These are phyloP conservation scores for Skeletonema menzelii DNA, from an alignment of 108 stramenopile species.

Conservation along the genomic window DNA sequence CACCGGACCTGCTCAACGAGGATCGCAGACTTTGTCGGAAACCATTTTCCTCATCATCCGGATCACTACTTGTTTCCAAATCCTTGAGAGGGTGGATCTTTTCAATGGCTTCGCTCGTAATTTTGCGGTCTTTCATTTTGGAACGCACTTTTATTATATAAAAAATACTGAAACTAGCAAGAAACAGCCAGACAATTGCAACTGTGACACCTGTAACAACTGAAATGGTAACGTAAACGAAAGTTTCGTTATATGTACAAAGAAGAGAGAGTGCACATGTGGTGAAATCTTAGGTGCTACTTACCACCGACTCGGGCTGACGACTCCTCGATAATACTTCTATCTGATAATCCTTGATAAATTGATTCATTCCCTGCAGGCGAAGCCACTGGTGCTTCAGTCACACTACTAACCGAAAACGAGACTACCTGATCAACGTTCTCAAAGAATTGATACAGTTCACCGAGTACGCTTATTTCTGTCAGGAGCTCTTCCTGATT, in stretches of 20 bases:
- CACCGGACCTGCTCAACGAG: background rate
- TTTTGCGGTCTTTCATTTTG: background rate
- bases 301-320: background rate
- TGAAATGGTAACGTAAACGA: background rate
- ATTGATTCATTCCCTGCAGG: background rate
- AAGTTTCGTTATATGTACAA: background rate
- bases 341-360: background rate
- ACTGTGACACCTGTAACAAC: background rate
- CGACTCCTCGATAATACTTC: background rate
- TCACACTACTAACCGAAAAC: background rate
- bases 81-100: background rate
- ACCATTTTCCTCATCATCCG: background rate
- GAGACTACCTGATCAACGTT: background rate
- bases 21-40: background rate
- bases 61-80: background rate
- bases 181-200: background rate
- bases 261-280: background rate
- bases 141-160: background rate
- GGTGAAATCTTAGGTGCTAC: background rate
- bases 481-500: background rate
- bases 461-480: background rate
- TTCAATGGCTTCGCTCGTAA: background rate
- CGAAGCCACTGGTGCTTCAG: slow-evolving; percentile 1
- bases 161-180: background rate
- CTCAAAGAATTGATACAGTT: background rate